Base-by-base conservation (phyloP, 768 basidiomycete genomes). In the Hericium alpestre region DNA sequence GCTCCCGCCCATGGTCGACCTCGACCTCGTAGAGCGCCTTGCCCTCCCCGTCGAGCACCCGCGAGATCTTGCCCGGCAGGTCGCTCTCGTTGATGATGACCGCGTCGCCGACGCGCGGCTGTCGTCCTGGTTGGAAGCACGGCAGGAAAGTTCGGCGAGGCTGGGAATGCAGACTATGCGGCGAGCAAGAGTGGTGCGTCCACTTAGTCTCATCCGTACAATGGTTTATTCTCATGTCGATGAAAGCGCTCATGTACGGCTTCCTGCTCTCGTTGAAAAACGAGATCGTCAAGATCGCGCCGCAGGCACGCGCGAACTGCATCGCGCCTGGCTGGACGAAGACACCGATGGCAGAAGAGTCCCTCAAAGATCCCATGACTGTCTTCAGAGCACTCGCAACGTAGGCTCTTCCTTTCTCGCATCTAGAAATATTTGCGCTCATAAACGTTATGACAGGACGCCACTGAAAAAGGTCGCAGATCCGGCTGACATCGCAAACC, bases 281-380 rank as follows among this genome's bases (percentile, higher is more conserved):
- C 66, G 87, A 90, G 69, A 87, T 89, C 55, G 87, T 90, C 48
- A 80, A 80, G 68, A 79, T 88, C 58, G 86, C 86, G 0, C 83
- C 86, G 0, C 74, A 68, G 56, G 88, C 79, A 0, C 74, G 87
- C n/a, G 86, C 88, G 3, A 89, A 89, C 61, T 73, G 74, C 47
- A 74, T 90, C 16, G 83, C 78, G 0, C 87, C 87, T 4, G 86
- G 86, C 4, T 87, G 82, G 67, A 65, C 61, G 13, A 13, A 13
- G 51, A 88, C 86, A 56, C 78, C 81, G 0, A 83, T 81, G 80
- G 83, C 77, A 0, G 79, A 78, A 59, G 74, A 77, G 9, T 72
- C 78, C 1, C 69, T 90, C 52, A 74, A 79, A 55, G 73, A 88
- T 61, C 80, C 80, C 0, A 56, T 70, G 8, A 72, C 81, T 11